Percentiles rank a stretch among this genome's conserved stretches.
These are phyloP conservation scores for Kalmanozyma brasiliensis DNA, from an alignment of 1,284 basidiomycete genomes.

Conservation along the genomic window DNA sequence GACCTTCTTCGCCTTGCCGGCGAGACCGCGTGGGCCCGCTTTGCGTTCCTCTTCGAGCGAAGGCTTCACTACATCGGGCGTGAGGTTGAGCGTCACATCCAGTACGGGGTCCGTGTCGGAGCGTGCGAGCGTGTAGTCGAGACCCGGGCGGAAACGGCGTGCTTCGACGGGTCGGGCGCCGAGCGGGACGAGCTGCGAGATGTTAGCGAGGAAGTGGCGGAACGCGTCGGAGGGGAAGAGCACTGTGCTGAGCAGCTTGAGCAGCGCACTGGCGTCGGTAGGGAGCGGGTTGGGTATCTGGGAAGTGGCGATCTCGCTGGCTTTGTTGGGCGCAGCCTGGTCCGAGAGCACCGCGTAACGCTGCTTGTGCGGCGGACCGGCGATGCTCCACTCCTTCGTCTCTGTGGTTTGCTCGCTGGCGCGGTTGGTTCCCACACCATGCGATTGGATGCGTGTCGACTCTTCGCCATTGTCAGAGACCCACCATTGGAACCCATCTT, in stretches of 20 bases:
- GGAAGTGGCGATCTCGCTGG: conserved; percentile 29
- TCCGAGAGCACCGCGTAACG: conserved; percentile 78
- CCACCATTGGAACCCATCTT: conserved; percentile 71
- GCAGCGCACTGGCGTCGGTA: conserved; percentile 46
- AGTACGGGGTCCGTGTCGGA: conserved; percentile 81
- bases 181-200: conserved; percentile 81
- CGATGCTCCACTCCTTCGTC: conserved; percentile 74
- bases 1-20: conserved; percentile 59
- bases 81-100: conserved; percentile 89
- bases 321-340: conserved; percentile 37
- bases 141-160: conserved; percentile 86
- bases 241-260: conserved; percentile 53
- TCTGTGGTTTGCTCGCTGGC: conserved; percentile 21
- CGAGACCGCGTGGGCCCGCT: conserved; percentile 59
- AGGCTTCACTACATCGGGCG: conserved; percentile 73
- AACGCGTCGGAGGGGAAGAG: conserved; percentile 83
- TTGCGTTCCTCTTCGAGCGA: conserved; percentile 54
- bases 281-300: conserved; percentile 42
- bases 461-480: conserved; percentile 34
- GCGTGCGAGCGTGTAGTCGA: conserved; percentile 94
- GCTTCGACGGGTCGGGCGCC: conserved; percentile 77
- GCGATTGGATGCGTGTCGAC: conserved; percentile 50
- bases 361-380: conserved; percentile 92
- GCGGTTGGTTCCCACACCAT: conserved; percentile 48
- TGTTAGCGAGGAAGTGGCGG: conserved; percentile 85